Conservation (phyloP, 495 filamentous ascomycete genomes). For the Annulohypoxylon stygium region DNA sequence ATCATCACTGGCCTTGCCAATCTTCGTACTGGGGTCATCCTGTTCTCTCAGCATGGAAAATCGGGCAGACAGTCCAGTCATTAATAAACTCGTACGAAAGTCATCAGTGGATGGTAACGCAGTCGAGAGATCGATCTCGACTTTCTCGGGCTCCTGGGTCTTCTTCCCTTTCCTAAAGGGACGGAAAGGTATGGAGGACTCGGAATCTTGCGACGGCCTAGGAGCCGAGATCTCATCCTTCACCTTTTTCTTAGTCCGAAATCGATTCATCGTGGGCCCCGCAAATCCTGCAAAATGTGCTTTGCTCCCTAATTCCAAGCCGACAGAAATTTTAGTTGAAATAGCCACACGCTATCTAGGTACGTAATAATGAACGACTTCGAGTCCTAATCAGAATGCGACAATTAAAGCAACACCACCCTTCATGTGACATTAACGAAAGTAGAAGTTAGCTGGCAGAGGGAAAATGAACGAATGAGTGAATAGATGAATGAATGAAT, state of each 20-base stretch:
- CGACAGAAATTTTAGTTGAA: background rate
- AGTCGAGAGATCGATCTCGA: conserved; percentile 75
- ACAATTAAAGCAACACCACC: conserved; percentile 9
- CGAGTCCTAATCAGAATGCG: background rate
- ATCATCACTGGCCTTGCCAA: conserved; percentile 95
- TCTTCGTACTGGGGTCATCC: conserved; percentile 85
- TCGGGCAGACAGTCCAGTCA: conserved; percentile 93
- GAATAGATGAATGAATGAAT: no score
- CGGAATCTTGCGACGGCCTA: conserved; percentile 65
- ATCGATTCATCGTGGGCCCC: conserved; percentile 73
- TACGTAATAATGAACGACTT: conserved; percentile 20
- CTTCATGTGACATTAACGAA: conserved; percentile 30
- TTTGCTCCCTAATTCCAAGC: background rate
- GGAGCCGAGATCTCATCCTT: conserved; percentile 67
- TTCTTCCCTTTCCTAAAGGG: conserved; percentile 72
- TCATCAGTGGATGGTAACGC: conserved; percentile 87
- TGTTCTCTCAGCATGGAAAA: conserved; percentile 98
- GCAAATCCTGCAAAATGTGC: background rate
- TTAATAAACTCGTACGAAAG: conserved; percentile 96
- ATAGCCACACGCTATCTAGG: background rate
- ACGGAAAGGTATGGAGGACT: conserved; percentile 64
- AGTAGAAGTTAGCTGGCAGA: conserved; percentile 3
- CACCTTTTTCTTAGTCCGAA: conserved; percentile 76
- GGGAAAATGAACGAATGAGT: no score
- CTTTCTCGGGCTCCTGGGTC: conserved; percentile 69